Base-by-base conservation (phyloP, 2,329 filamentous ascomycete species). In the Fusarium austroafricanum region DNA sequence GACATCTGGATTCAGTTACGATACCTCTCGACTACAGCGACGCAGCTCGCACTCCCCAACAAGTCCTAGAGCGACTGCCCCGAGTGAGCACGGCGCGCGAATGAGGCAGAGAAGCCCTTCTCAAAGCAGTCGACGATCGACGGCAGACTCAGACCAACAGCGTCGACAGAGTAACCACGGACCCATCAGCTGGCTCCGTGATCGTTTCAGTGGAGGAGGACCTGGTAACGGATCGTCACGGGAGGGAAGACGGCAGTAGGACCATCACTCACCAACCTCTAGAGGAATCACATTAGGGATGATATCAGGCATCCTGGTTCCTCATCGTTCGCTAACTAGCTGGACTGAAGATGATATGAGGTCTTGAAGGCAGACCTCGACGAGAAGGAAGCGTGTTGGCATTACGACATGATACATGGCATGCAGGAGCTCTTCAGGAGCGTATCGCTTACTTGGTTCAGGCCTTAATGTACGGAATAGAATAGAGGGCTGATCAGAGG, bases 141-240 rank as follows among this genome's bases (percentile, higher is more conserved):
- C 55, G 11, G 61, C 57, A 11, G 73, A 76, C 15, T 76, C 77
- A 31, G 75, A 75, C 6, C 72, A 77, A 18, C 74, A 76, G n/a
- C 29, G 39, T 23, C 72, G 74, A 28, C 67, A 70, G 29, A 74
- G 77, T n/a, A 75, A 76, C 5, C 71, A 75, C 38, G 78, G 80
- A 4, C 78, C 82, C 31, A 67, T 84, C 2, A 75, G 76, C 58
- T 84, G 83, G 83, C 68, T 85, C 20, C 79, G 83, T 45, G 80
- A 80, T 42, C 78, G 77, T 38, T 82, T 84, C 33, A 67, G 76
- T 7, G 73, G 75, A 55, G 73, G 75, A 55, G 73, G 73, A 17
- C 71, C 73, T 14, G 64, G 66, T 9, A 69, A 71, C 37, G 73
- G 75, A 26, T 68, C 75, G 15, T 70, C 72, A 28, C 73, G 77